These are phyloP conservation scores for Scedosporium aurantiacum DNA, from an alignment of 2,329 filamentous ascomycete species.

Conservation along the genomic window DNA sequence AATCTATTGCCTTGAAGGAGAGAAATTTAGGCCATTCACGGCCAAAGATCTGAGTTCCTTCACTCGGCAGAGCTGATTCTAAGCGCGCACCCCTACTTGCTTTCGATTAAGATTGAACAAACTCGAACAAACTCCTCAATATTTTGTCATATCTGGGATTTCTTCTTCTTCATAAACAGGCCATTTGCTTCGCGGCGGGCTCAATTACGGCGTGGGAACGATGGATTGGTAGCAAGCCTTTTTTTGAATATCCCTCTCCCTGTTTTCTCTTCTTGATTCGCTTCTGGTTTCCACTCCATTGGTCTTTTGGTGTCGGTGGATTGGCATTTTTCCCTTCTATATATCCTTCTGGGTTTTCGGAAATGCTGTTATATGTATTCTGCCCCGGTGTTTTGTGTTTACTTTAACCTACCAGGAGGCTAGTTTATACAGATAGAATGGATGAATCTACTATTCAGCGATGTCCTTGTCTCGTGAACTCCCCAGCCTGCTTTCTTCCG, in stretches of 20 bases:
- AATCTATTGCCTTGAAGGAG: constrained; percentile 14
- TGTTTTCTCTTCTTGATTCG: not conserved
- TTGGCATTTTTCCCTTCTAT: not conserved
- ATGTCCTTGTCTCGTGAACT: not conserved
- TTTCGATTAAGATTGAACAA: too few species aligned
- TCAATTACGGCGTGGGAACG: not conserved
- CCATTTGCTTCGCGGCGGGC: not conserved
- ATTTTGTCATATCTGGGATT: not conserved
- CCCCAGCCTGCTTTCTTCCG: not conserved
- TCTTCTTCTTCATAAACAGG: not conserved
- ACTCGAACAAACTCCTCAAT: not conserved
- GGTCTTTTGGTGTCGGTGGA: not conserved
- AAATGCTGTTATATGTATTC: not conserved
- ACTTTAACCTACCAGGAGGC: not conserved
- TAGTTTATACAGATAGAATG: not conserved
- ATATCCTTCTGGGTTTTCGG: not conserved
- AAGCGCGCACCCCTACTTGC: too few species aligned
- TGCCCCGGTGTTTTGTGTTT: not conserved
- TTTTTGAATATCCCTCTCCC: not conserved
- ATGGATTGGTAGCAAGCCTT: not conserved
- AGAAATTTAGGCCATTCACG: constrained; percentile 12
- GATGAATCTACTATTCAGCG: not conserved
- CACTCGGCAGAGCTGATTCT: not conserved
- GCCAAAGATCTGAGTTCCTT: constrained; percentile 10
- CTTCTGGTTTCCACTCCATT: not conserved